Evolutionary conservation across 169 alveolate genomes (phyloP).

Genomic region (Cyclospora cayetanensis): DNA sequence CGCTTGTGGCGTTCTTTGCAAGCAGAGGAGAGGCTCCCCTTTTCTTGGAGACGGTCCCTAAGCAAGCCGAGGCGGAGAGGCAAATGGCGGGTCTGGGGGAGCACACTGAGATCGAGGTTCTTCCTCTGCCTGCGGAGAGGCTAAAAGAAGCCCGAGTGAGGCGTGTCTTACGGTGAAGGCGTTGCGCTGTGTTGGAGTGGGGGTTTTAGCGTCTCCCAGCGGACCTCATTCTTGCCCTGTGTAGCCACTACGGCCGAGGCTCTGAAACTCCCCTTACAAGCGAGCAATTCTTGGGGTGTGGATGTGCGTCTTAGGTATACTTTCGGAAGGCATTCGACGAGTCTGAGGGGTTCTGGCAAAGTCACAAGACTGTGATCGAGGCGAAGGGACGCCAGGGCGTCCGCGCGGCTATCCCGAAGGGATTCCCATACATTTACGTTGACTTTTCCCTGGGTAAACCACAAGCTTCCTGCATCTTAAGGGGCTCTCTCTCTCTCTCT

Average conservation of each 20-base stretch:
- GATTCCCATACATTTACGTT: slow-evolving; percentile 56
- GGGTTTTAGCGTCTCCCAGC: no score
- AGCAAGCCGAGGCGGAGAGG: slow-evolving; percentile 17
- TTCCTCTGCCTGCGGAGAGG: background rate
- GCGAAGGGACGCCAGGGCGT: slow-evolving; percentile 33
- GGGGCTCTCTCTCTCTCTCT: no score
- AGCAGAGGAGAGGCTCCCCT: background rate
- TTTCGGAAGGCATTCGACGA: slow-evolving; percentile 63
- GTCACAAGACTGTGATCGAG: slow-evolving; percentile 45
- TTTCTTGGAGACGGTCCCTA: slow-evolving; percentile 56
- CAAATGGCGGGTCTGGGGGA: slow-evolving; percentile 17
- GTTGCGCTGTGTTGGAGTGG: no score
- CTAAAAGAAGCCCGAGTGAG: slow-evolving; percentile 36
- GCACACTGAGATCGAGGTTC: slow-evolving; percentile 46
- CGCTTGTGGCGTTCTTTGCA: background rate
- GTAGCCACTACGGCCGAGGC: no score
- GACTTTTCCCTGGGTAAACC: slow-evolving; percentile 58
- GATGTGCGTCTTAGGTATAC: background rate
- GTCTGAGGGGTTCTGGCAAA: slow-evolving; percentile 48
- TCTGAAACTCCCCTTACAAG: no score
- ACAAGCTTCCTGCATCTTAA: no score
- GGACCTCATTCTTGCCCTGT: no score
- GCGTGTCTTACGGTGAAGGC: background rate
- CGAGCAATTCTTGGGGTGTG: background rate
- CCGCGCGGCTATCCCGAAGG: slow-evolving; percentile 45